Evolutionary conservation across 768 basidiomycete species (phyloP), one percentile per base, ranked within the genome.

Genomic region (Pleurotus ostreatus): DNA sequence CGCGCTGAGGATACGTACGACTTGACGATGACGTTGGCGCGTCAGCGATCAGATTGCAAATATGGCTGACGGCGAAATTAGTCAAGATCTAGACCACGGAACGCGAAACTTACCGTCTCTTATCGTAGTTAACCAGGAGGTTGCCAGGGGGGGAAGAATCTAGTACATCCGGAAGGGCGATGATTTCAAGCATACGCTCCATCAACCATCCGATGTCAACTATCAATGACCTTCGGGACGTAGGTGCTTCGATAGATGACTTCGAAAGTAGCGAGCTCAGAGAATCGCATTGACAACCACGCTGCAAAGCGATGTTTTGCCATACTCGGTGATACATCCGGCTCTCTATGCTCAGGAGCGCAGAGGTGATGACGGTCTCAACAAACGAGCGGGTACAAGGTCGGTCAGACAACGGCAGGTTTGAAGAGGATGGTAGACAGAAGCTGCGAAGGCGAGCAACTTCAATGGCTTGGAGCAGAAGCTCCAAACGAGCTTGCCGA

Each of bases 201-300:
- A 94, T 66, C 39, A 92, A 70, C 90, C 91, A 94, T 8, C 88
- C 89, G 60, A 91, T 80, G 65, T 93, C 92, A 13, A 88, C 79
- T 3, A 85, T 83, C 45, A 92, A 70, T 5, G 79, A 72, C 30
- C 83, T 79, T 26, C 74, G 73, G 26, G 78, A 75, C 11, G 71
- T 64, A 15, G 77, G 69, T 8, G 73, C 68, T 47, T 79, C 77
- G 5, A 77, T 67, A 44, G 64, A 71, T 1, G 83, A 82, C 51
- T 78, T 76, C 15, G 77, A 73, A 41, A 92, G 69, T 43, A 92
- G 68, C 1, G 81, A 72, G 1, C 70, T 61, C 7, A 92, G 72
- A 7, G 83, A 81, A 57, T 92, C 91, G 54, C 79, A 84, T 4
- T 77, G 71, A 13, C 77, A 77, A 0, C 84, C 84, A 34, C 90